Evolutionary conservation across 2,329 filamentous ascomycete genomes (phyloP).

Genomic region (Aspergillus chevalieri): DNA sequence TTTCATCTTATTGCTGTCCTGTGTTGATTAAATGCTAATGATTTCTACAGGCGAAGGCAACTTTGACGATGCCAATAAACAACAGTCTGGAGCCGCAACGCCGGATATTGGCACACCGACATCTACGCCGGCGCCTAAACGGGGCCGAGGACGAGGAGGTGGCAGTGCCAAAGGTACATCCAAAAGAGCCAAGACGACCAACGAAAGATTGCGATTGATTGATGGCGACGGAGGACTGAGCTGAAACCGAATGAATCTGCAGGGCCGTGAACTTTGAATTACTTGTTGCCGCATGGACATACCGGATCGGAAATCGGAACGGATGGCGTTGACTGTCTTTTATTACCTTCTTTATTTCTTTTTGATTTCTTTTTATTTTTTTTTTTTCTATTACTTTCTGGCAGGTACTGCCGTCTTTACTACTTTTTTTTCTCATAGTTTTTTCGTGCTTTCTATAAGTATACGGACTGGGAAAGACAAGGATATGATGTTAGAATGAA

Average conservation of each 20-base stretch:
- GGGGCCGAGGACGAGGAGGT: constrained; percentile 48
- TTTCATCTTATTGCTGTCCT: constrained; percentile 10
- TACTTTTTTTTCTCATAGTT: too few species aligned
- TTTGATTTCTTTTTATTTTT: constrained; percentile 1
- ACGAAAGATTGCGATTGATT: constrained; percentile 43
- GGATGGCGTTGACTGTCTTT: constrained; percentile 7
- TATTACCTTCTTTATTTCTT: constrained; percentile 3
- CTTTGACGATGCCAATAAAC: constrained; percentile 80
- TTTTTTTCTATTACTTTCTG: background rate
- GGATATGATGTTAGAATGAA: too few species aligned
- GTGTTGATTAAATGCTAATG: constrained; percentile 5
- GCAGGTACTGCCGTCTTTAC: background rate
- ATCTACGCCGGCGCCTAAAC: constrained; percentile 46
- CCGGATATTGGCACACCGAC: constrained; percentile 47
- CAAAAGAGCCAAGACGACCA: constrained; percentile 57
- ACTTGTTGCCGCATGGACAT: constrained; percentile 5
- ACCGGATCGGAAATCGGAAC: constrained; percentile 1
- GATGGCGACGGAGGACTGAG: constrained; percentile 38
- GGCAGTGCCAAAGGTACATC: constrained; percentile 51
- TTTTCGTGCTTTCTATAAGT: too few species aligned
- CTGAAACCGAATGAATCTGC: constrained; percentile 1
- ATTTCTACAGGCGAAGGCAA: constrained; percentile 75
- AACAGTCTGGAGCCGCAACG: constrained; percentile 79
- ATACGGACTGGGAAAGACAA: too few species aligned
- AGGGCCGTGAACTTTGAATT: constrained; percentile 1